A percentile compares a stretch with the other conserved stretches of the same genome.
Evolutionary conservation across 768 basidiomycete species (phyloP).

Genomic region (Tricholomella constricta): DNA sequence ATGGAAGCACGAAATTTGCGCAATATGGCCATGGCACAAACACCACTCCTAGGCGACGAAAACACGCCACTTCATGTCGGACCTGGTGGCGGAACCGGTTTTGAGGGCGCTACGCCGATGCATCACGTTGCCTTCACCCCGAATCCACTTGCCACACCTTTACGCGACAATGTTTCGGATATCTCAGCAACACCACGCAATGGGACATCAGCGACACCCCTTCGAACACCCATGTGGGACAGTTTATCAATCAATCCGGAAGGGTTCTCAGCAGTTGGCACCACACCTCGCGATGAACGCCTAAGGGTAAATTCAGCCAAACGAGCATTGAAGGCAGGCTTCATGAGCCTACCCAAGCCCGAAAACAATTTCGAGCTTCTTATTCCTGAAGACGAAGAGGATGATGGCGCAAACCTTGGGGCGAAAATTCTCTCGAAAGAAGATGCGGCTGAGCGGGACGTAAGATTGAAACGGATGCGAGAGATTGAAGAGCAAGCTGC

Average conservation of each 20-base stretch:
- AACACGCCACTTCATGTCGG: constrained; percentile 89
- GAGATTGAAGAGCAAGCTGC: constrained; percentile 81
- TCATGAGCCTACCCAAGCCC: constrained; percentile 83
- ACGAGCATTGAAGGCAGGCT: constrained; percentile 77
- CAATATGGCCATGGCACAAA: constrained; percentile 91
- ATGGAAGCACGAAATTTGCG: constrained; percentile 94
- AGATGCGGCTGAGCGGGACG: constrained; percentile 93
- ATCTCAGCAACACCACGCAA: constrained; percentile 58
- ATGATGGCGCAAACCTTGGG: constrained; percentile 52
- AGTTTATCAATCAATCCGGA: constrained; percentile 86
- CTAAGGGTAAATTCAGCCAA: constrained; percentile 65
- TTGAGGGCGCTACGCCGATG: constrained; percentile 93
- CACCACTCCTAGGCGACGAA: constrained; percentile 94
- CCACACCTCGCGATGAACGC: constrained; percentile 79
- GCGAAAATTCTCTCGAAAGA: constrained; percentile 54
- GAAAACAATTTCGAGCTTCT: constrained; percentile 98
- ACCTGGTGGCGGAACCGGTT: constrained; percentile 84
- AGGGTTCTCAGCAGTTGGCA: constrained; percentile 53
- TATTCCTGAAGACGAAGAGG: constrained; percentile 86
- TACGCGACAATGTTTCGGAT: constrained; percentile 46
- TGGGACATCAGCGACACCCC: constrained; percentile 67
- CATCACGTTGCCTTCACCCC: constrained; percentile 91
- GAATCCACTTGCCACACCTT: constrained; percentile 93
- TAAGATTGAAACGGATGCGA: constrained; percentile 57
- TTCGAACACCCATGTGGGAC: constrained; percentile 95